Evolutionary conservation across 306 rosid genomes (phyloP).

Genomic region (Begonia peltatifolia): DNA sequence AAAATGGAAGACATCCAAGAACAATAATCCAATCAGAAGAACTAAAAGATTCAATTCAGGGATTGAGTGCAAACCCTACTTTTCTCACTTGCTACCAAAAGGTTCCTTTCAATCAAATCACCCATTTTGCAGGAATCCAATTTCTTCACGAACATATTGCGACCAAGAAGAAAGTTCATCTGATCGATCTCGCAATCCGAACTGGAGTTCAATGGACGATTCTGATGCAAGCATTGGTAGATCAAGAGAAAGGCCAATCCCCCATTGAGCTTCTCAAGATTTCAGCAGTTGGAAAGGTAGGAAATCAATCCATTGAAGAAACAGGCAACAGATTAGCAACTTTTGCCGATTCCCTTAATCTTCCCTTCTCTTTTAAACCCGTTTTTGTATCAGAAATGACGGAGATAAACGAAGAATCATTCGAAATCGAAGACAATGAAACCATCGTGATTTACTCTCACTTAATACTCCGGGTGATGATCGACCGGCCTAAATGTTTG

Average conservation of each 20-base stretch:
- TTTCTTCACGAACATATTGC: slow-evolving; percentile 43
- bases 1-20: slow-evolving; percentile 18
- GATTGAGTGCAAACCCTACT: slow-evolving; percentile 3
- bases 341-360: slow-evolving; percentile 45
- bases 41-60: slow-evolving; percentile 3
- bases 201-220: slow-evolving; percentile 44
- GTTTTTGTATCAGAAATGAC: slow-evolving; percentile 30
- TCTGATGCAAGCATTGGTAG: slow-evolving; percentile 49
- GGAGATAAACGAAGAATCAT: slow-evolving; percentile 29
- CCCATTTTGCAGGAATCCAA: slow-evolving; percentile 42
- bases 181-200: slow-evolving; percentile 41
- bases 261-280: slow-evolving; percentile 32
- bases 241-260: slow-evolving; percentile 13
- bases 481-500: slow-evolving; percentile 27
- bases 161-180: slow-evolving; percentile 29
- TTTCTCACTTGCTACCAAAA: slow-evolving; percentile 20
- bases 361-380: slow-evolving; percentile 38
- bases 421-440: slow-evolving; percentile 40
- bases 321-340: slow-evolving; percentile 32
- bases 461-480: slow-evolving; percentile 15
- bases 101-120: slow-evolving; percentile 39
- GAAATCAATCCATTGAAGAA: slow-evolving; percentile 16
- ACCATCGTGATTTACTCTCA: slow-evolving; percentile 29
- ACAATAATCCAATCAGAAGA: slow-evolving; percentile 6
- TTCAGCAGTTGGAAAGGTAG: slow-evolving; percentile 31